Percentiles rank a stretch among this genome's conserved stretches.
phyloP scores from a whole-genome alignment of 2,329 filamentous ascomycete genomes.

The Fusarium mundagurra region DNA sequence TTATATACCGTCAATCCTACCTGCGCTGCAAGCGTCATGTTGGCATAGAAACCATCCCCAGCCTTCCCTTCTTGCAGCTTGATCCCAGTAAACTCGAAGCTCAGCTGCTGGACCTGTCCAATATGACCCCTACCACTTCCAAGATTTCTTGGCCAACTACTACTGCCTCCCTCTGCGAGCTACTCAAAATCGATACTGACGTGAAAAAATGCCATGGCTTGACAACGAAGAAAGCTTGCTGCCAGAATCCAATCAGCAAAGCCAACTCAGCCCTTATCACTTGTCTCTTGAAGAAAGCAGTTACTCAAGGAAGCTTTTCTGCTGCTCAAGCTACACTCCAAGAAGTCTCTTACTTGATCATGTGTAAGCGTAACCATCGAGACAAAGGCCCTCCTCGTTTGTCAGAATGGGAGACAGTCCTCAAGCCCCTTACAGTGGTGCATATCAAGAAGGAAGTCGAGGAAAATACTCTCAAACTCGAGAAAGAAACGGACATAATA shows the following conservation, averaged over 20 bases:
- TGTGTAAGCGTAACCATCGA: constrained; percentile 20
- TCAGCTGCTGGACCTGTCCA: background rate
- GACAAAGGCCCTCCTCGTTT: background rate
- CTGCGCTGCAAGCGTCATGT: background rate
- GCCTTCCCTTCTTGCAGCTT: background rate
- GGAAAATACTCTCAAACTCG: background rate
- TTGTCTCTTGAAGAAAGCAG: constrained; percentile 15
- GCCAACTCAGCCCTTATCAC: constrained; percentile 1
- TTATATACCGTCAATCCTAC: constrained; percentile 29
- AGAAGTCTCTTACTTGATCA: constrained; percentile 24
- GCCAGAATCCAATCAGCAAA: background rate
- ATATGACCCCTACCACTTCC: constrained; percentile 7
- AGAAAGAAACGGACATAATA: background rate
- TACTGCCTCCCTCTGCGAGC: background rate
- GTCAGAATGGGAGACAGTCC: constrained; percentile 17
- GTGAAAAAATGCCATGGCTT: constrained; percentile 21
- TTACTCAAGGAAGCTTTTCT: constrained; percentile 13
- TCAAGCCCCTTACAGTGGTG: background rate
- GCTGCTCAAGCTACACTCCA: constrained; percentile 22
- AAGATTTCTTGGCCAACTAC: constrained; percentile 17
- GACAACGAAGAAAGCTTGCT: background rate
- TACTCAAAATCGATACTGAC: constrained; percentile 14
- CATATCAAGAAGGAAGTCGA: constrained; percentile 19
- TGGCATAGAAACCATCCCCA: constrained; percentile 30
- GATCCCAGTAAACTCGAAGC: background rate